Percentiles rank a stretch among this genome's conserved stretches.
phyloP scores from a whole-genome alignment of 305 asterid genomes.

The Nicotiana rustica region DNA sequence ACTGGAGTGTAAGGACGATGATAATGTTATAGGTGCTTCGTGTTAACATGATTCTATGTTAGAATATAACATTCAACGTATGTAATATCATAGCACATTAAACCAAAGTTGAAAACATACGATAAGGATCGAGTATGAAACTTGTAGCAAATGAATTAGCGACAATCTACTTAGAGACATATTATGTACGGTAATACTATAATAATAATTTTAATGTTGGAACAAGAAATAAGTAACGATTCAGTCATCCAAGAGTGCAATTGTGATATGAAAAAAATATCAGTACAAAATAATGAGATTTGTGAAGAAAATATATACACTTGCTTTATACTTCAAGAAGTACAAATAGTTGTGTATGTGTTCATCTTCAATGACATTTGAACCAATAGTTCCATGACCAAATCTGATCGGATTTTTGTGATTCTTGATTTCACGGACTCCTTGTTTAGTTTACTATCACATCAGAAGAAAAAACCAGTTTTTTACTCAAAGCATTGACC shows the following conservation, averaged over 20 bases:
- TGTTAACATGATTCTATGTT: constrained; percentile 26
- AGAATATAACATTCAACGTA: not conserved
- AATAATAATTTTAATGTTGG: not conserved
- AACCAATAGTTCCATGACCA: constrained; percentile 41
- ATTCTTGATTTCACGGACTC: constrained; percentile 54
- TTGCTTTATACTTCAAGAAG: constrained; percentile 25
- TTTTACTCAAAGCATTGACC: constrained; percentile 46
- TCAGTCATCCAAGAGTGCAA: not conserved
- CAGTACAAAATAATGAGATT: not conserved
- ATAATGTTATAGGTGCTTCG: not conserved
- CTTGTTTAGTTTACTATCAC: constrained; percentile 40
- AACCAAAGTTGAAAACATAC: not conserved
- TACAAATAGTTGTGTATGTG: constrained; percentile 47
- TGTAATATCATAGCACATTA: not conserved
- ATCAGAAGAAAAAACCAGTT: constrained; percentile 34
- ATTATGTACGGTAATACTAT: not conserved
- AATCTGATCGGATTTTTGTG: constrained; percentile 46
- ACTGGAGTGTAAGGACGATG: not conserved
- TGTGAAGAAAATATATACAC: not conserved
- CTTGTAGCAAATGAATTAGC: not conserved
- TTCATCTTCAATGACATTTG: constrained; percentile 66
- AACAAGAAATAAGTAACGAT: not conserved
- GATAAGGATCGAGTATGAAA: not conserved
- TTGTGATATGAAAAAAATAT: not conserved
- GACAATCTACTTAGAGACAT: not conserved